These are phyloP conservation scores for Ziziphus jujuba DNA, from an alignment of 306 rosid species.

Conservation along the genomic window DNA sequence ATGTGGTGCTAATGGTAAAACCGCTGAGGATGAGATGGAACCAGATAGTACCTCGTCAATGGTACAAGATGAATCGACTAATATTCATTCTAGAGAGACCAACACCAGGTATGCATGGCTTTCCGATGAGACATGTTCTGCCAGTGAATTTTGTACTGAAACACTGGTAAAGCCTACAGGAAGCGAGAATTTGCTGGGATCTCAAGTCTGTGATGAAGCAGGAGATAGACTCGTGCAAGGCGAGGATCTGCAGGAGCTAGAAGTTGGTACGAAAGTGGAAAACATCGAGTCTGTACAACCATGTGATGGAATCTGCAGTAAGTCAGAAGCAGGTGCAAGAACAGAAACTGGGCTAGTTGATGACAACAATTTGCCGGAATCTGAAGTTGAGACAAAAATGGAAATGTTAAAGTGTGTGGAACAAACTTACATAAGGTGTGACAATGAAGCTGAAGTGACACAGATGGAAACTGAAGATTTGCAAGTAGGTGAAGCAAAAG, in stretches of 20 bases:
- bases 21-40: constrained; percentile 10
- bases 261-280: background rate
- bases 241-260: background rate
- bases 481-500: constrained; percentile 37
- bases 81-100: constrained; percentile 26
- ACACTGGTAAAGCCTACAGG: background rate
- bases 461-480: constrained; percentile 26
- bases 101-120: background rate
- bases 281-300: background rate
- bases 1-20: constrained; percentile 18
- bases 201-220: constrained; percentile 1
- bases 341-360: constrained; percentile 1
- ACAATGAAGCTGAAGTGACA: constrained; percentile 30
- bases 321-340: background rate
- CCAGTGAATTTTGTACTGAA: background rate
- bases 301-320: constrained; percentile 18
- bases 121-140: background rate
- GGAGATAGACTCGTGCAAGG: constrained; percentile 3
- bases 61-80: constrained; percentile 27
- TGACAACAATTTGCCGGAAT: constrained; percentile 29
- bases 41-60: constrained; percentile 21
- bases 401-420: constrained; percentile 24
- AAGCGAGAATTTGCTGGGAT: background rate
- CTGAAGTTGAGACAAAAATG: constrained; percentile 15
- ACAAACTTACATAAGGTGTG: constrained; percentile 31